Conservation (phyloP, 225 moss, liverwort and hornwort genomes). For the Lunularia cruciata region DNA sequence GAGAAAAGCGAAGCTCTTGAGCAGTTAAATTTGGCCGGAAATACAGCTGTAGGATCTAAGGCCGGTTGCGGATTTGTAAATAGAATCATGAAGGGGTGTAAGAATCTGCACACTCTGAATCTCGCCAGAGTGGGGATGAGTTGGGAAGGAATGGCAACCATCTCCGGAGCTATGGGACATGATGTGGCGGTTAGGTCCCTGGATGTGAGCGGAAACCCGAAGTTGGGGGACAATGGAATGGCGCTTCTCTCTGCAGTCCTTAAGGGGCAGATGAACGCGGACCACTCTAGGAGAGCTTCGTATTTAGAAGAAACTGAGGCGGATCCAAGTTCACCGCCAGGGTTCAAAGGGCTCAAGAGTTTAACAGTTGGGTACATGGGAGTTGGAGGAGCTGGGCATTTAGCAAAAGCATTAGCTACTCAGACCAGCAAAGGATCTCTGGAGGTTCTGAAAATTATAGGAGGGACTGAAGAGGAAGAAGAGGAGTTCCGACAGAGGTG, state of each 20-base stretch:
- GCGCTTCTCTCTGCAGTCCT: constrained; percentile 23
- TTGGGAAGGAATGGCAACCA: constrained; percentile 20
- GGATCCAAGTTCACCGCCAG: too few species aligned
- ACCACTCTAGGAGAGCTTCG: not conserved
- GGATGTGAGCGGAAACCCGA: constrained; percentile 28
- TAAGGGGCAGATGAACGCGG: not conserved
- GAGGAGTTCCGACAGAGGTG: not conserved
- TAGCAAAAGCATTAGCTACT: constrained; percentile 8
- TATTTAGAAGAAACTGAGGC: not conserved
- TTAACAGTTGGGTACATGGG: constrained; percentile 18
- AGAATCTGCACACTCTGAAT: constrained; percentile 16
- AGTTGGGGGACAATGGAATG: constrained; percentile 29
- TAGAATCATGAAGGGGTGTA: constrained; percentile 15
- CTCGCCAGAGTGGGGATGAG: constrained; percentile 21
- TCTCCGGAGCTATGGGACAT: constrained; percentile 18
- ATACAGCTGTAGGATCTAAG: constrained; percentile 27
- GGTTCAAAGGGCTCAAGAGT: constrained; percentile 19
- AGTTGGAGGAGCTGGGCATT: constrained; percentile 23
- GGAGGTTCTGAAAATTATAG: constrained; percentile 12
- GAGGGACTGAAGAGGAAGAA: not conserved
- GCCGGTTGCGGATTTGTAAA: constrained; percentile 19
- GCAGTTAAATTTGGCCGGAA: constrained; percentile 18
- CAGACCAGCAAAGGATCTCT: constrained; percentile 21
- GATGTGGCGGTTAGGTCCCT: constrained; percentile 20
- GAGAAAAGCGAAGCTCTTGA: constrained; percentile 18